Base-by-base conservation (phyloP, 2,329 filamentous ascomycete species). In the Venturia effusa region DNA sequence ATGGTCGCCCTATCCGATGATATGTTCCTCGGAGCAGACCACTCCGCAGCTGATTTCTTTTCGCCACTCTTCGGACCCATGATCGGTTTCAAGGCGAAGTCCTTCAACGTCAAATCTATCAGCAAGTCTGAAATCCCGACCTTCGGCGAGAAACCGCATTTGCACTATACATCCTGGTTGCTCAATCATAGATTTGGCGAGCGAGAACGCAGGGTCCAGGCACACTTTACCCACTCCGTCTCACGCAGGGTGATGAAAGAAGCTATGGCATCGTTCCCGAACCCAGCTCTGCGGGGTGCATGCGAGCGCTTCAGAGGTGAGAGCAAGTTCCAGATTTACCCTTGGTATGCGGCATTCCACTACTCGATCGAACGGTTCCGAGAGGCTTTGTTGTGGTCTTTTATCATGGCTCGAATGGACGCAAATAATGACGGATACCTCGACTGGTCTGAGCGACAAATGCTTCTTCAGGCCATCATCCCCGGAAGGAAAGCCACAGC, bases 161-260 rank as follows among this genome's bases (percentile, higher is more conserved):
- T 77, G 8, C 76, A 77, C 62, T 78, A 78, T 68, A 78, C 76
- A 0, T 78, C 76, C 0, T 79, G 76, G 71, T 70, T 79, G 19
- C 68, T 78, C 10, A 79, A 79, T 66, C 72, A 75, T n/a, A 70
- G 76, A 1, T 79, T 79, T 65, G 77, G 77, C n/a, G 70, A 74
- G 19, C 74, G 77, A n/a, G 74, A 77, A 64, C 74, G 76, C 39
- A 75, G 75, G 64, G 76, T 76, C 6, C 77, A 79, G 63, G 73
- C 75, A 1, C 77, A 78, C 65, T 78, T 79, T 61, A 72, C 72
- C 0, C 77, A 79, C 64, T 78, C 76, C 1, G 66, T 78, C 3
- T 76, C 75, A 4, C 72, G 76, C 1, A 71, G 69, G 11, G 75
- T 78, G 3, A 72, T 73, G 65, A 70, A 70, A 40, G 76, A 79